Percentiles rank a stretch among this genome's conserved stretches.
Conservation (phyloP, 164 flowering plant genomes). For the Magnolia sinica region DNA sequence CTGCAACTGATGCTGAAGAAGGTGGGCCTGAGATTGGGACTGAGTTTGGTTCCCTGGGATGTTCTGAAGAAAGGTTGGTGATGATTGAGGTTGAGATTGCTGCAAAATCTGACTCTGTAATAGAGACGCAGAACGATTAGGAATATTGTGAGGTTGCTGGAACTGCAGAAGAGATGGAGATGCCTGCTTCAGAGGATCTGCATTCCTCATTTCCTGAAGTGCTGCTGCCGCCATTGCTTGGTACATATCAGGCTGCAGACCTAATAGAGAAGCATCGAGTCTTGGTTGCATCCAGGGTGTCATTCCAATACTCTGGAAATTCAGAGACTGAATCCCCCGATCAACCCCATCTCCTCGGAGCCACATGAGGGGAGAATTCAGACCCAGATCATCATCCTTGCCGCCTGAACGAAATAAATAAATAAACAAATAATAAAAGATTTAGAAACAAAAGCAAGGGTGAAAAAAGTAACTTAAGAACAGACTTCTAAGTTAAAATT, state of each 20-base stretch:
- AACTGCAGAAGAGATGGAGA: slow-evolving; percentile 57
- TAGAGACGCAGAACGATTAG: slow-evolving; percentile 40
- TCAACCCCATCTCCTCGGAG: slow-evolving; percentile 64
- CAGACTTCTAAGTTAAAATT: not conserved
- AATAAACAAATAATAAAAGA: not conserved
- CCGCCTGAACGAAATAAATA: slow-evolving; percentile 35
- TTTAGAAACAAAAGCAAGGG: not conserved
- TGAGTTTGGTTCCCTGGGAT: slow-evolving; percentile 45
- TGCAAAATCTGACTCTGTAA: slow-evolving; percentile 62
- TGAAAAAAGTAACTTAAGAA: not conserved
- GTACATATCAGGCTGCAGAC: slow-evolving; percentile 71
- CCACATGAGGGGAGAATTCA: slow-evolving; percentile 82
- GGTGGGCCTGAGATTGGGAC: slow-evolving; percentile 31
- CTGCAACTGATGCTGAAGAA: slow-evolving; percentile 41
- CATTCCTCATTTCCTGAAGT: slow-evolving; percentile 70
- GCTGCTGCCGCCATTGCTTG: slow-evolving; percentile 92
- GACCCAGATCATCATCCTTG: slow-evolving; percentile 69
- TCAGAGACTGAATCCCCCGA: slow-evolving; percentile 61
- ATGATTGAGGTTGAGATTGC: slow-evolving; percentile 52
- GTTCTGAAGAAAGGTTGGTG: slow-evolving; percentile 40
- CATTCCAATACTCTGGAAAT: slow-evolving; percentile 78
- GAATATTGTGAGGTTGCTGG: slow-evolving; percentile 54
- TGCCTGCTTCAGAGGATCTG: slow-evolving; percentile 54
- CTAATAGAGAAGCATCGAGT: slow-evolving; percentile 72
- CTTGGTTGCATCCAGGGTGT: slow-evolving; percentile 88